Evolutionary conservation across 2,329 filamentous ascomycete genomes (phyloP), one percentile per base, ranked within the genome.

Genomic region (Mycocentrospora acerina): DNA sequence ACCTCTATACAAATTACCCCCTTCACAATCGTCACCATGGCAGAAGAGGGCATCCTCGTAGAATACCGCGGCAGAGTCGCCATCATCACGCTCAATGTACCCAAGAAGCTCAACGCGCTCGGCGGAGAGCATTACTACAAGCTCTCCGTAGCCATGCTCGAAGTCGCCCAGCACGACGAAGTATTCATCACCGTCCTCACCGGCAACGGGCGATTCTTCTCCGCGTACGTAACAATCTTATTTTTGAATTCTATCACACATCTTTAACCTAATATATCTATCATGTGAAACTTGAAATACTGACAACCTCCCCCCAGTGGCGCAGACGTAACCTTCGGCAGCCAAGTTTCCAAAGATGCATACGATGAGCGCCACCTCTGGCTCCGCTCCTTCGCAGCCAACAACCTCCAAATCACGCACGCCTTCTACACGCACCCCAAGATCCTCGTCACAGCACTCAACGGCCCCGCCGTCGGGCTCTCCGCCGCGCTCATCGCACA

Each of bases 371-470:
- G 76, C 46, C 71, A 72, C n/a, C 74, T 81, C 53, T 83, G 82
- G 72, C 79, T 94, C 24, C 76, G 78, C 35, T 73, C 65, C 60
- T 95, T 97, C 69, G 85, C 88, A 9, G 76, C 85, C 53, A 85
- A 86, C 76, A 97, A 97, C 75, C 80, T 96, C 40, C 87, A 95
- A 76, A 80, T 88, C 57, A 93, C 90, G 2, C 85, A 88, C 57
- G 85, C 89, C 55, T 95, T 97, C 74, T 90, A 93, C 74, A 84
- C 83, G 11, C 93, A 97, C 71, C 88, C 90, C 56, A 96, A 97
- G 73, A 86, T 97, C 69, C 86, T 97, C 16, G 80, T 97, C 44
- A 84, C 85, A 0, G 93, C 88, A 0, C 83, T 97, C 51, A 97
- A 97, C 71, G 93, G 91, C 3, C 93, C 93, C 5, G 90, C 83